phyloP scores from a whole-genome alignment of 257 asterid genomes.

The Nemophila menziesii region DNA sequence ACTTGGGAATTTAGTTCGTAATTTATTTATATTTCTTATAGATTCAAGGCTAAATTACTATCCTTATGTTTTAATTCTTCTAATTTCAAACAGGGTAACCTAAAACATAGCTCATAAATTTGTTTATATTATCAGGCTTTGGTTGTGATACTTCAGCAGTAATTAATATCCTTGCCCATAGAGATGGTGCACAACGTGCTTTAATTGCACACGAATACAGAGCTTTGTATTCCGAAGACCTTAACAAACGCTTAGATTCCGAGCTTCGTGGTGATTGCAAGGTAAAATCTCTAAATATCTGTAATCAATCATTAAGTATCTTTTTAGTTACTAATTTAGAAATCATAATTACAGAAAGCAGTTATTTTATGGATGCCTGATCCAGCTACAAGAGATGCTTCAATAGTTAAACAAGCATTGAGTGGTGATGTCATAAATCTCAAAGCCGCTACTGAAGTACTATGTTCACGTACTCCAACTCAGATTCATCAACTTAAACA shows the following conservation, averaged over 20 bases:
- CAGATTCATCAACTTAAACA: constrained; percentile 78
- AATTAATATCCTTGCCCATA: constrained; percentile 70
- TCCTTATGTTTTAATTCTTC: too few relatives aligned
- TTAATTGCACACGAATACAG: constrained; percentile 73
- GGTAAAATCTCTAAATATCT: constrained; percentile 25
- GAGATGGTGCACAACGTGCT: constrained; percentile 76
- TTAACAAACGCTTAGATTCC: constrained; percentile 52
- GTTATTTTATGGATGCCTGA: constrained; percentile 78
- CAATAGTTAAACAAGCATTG: constrained; percentile 46
- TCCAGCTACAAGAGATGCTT: constrained; percentile 80
- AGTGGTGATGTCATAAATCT: constrained; percentile 27
- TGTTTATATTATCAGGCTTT: constrained; percentile 57
- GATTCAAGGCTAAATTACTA: too few relatives aligned
- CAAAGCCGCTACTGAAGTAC: constrained; percentile 76
- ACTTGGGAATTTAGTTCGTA: too few relatives aligned
- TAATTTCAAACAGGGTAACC: too few relatives aligned
- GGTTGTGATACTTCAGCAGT: constrained; percentile 85
- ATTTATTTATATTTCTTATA: too few relatives aligned
- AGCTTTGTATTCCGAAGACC: constrained; percentile 57
- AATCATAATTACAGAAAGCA: constrained; percentile 44
- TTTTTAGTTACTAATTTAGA: too few relatives aligned
- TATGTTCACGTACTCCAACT: constrained; percentile 79
- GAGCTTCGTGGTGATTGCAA: constrained; percentile 74
- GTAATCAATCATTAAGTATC: too few relatives aligned
- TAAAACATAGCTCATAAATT: too few relatives aligned